Percentiles rank a stretch among this genome's conserved stretches.
Evolutionary conservation across 495 filamentous ascomycete genomes (phyloP).

Genomic region (Aspergillus leporis): DNA sequence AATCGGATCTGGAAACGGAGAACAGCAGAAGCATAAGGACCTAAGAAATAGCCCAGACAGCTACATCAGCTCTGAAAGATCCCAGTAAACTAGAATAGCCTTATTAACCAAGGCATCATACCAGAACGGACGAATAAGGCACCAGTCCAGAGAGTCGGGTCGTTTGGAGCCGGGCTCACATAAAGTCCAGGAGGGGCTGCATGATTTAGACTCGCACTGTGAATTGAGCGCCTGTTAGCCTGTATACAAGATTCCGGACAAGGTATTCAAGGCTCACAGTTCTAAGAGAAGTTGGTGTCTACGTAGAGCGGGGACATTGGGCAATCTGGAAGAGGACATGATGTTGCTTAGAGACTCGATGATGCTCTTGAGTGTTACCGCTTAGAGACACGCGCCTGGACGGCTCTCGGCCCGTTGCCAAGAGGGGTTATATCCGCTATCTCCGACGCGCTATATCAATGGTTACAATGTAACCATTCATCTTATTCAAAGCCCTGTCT

Average conservation of each 20-base stretch:
- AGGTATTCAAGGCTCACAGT: constrained; percentile 56
- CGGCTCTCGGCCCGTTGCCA: neutral
- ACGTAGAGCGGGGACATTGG: constrained; percentile 47
- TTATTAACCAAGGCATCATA: constrained; percentile 30
- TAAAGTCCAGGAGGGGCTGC: constrained; percentile 83
- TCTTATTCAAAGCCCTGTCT: no score
- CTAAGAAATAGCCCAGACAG: constrained; percentile 37
- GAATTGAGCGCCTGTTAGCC: constrained; percentile 8
- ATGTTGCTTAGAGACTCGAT: neutral
- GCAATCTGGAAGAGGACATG: constrained; percentile 46
- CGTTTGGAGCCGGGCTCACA: constrained; percentile 77
- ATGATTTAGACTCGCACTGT: constrained; percentile 77
- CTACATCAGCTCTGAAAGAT: neutral
- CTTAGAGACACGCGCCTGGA: neutral
- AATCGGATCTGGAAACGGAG: constrained; percentile 90
- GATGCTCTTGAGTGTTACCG: neutral
- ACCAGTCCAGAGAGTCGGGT: constrained; percentile 81
- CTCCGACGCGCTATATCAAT: neutral
- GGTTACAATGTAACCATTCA: no score
- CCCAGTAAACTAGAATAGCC: neutral
- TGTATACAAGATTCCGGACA: neutral
- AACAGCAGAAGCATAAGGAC: constrained; percentile 84
- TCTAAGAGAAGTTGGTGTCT: constrained; percentile 73
- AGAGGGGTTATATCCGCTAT: neutral
- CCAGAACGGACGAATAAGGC: constrained; percentile 88